Evolutionary conservation across 257 asterid genomes (phyloP).

Genomic region (Forsythia viridissima): DNA sequence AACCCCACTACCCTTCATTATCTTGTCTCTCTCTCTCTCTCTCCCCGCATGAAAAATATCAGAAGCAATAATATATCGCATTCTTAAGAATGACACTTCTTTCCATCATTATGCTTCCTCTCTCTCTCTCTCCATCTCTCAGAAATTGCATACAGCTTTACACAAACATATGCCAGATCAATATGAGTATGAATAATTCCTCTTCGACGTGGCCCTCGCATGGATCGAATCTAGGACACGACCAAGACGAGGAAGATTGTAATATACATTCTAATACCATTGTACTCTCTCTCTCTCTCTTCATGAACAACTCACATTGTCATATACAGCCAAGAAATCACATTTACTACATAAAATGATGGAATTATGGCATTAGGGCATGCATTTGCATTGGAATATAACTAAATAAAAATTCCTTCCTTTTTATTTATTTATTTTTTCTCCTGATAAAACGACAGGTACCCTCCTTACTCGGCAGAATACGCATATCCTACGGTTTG

Average conservation of each 20-base stretch:
- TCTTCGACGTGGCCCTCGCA: no score
- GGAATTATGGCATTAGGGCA: neutral
- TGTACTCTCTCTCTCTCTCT: neutral
- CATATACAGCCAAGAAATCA: neutral
- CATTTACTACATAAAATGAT: neutral
- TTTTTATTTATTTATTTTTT: neutral
- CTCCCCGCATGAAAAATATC: slow-evolving; percentile 17
- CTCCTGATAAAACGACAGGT: slow-evolving; percentile 47
- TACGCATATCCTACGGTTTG: slow-evolving; percentile 84
- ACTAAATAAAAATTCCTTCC: neutral
- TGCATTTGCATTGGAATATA: neutral
- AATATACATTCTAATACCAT: no score
- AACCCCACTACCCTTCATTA: slow-evolving; percentile 28
- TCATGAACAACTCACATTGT: neutral
- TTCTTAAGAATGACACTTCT: slow-evolving; percentile 27
- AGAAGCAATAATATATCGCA: slow-evolving; percentile 16
- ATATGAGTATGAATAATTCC: neutral
- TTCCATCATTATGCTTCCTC: slow-evolving; percentile 27
- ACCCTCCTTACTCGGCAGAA: slow-evolving; percentile 79
- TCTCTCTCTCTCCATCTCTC: slow-evolving; percentile 5
- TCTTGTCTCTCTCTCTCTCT: slow-evolving; percentile 11
- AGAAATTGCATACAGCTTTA: neutral
- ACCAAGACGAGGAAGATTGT: no score
- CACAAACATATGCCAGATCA: neutral
- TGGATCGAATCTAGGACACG: no score